Base-by-base conservation (phyloP, 1,139 yeast species). In the Waltiozyma sp. region DNA sequence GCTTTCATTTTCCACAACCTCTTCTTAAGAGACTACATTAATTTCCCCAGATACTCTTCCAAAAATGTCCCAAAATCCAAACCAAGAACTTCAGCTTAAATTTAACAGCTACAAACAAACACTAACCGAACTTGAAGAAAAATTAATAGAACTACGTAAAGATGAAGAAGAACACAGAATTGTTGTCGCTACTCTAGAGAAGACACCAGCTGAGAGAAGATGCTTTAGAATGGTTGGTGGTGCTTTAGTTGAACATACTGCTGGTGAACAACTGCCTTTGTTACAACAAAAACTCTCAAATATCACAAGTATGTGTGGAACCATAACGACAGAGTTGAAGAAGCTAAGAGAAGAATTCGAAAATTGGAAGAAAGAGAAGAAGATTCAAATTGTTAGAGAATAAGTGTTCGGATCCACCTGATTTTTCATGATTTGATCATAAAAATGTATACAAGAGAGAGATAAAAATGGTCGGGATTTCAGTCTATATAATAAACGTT, bases 171-270 rank as follows among this genome's bases (percentile, higher is more conserved):
- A 73, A 47, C 77, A 73, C 52, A 62, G 63, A 50, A 59, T 79
- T 42, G 85, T 78, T 21, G 50, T 77, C 40, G 70, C 72, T 14
- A 78, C 91, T 1, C 61, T 82, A 57, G 61, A 55, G 48, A 72
- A 61, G 38, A 78, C 74, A 41, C 73, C 74, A 18, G 50, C 53
- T 4, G 76, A 71, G 38, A 74, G 98, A 47, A 81, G 80, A 56
- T 88, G 97, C 57, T 89, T 80, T 65, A 78, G 95, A 58, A 87
- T 91, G 96, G 75, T 91, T 37, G 96, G 96, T 15, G 95, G 95
- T 4, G 95, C 91, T 1, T 69, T 93, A 40, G 85, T 89, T 23
- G 94, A 89, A 57, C 82, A 85, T 52, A 72, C 78, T 7, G 91
- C 88, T 3, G 80, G 73, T 33, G 88, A 86, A 40, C 94, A 89